Percentiles rank a stretch among this genome's conserved stretches.
Conservation (phyloP, 345 rosid genomes). For the Salix dunnii region DNA sequence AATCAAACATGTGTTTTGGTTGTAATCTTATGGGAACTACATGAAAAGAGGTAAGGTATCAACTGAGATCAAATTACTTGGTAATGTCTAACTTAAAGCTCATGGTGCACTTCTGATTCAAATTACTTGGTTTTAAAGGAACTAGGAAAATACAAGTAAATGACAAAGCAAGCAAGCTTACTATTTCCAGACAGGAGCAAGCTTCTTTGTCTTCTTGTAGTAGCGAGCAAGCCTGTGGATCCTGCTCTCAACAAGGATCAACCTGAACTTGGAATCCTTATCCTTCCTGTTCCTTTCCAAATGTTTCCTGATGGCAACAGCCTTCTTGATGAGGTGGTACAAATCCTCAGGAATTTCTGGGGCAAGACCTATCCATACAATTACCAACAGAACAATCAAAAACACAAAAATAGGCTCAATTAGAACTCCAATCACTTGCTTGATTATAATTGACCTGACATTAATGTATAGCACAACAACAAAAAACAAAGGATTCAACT, state of each 20-base stretch:
- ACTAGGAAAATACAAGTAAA: too few species aligned
- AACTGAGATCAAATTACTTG: not conserved
- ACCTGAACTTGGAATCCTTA: conserved; percentile 83
- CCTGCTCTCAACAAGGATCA: conserved; percentile 93
- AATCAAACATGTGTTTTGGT: not conserved
- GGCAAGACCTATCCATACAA: conserved; percentile 51
- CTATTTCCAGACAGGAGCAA: conserved; percentile 92
- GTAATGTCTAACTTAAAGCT: too few species aligned
- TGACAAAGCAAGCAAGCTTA: conserved; percentile 31
- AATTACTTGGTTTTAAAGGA: too few species aligned
- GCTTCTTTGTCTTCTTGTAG: conserved; percentile 95
- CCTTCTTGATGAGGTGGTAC: conserved; percentile 88
- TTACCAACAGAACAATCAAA: not conserved
- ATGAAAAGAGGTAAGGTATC: not conserved
- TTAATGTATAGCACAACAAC: not conserved
- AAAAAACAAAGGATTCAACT: not conserved
- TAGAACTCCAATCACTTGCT: not conserved
- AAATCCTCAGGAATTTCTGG: conserved; percentile 93
- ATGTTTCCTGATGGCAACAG: conserved; percentile 90
- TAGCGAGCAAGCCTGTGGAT: conserved; percentile 91
- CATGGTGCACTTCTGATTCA: too few species aligned
- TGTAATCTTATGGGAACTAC: not conserved
- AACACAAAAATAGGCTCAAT: not conserved
- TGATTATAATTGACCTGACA: not conserved
- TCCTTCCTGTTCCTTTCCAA: conserved; percentile 96